Evolutionary conservation across 805 yeast genomes (phyloP).

Genomic region (Starmerella apis): DNA sequence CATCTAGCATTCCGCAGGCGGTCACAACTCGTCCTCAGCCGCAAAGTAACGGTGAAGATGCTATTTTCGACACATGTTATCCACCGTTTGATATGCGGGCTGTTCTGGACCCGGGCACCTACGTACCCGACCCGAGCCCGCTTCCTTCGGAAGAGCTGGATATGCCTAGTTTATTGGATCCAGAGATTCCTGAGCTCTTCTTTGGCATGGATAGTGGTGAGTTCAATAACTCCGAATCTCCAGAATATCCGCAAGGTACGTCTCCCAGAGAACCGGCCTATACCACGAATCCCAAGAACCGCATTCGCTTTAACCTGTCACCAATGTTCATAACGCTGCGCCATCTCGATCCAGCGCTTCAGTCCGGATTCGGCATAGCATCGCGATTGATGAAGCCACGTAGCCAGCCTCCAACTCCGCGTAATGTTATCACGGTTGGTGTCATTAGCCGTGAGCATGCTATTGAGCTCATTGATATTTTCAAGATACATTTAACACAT

Average conservation of each 20-base stretch:
- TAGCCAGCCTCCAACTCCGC: neutral
- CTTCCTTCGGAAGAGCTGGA: neutral
- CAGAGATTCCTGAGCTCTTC: neutral
- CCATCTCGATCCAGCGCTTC: conserved; percentile 10
- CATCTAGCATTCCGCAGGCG: too few relatives aligned
- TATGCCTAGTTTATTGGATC: neutral
- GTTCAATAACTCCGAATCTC: neutral
- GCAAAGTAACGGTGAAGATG: neutral
- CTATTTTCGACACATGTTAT: neutral
- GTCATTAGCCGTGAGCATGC: conserved; percentile 43
- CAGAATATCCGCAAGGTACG: neutral
- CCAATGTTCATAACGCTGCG: conserved; percentile 9
- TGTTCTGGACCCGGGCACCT: conserved; percentile 1
- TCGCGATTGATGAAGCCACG: conserved; percentile 11
- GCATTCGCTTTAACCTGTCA: conserved; percentile 15
- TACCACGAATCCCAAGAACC: neutral
- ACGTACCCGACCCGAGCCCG: conserved; percentile 2
- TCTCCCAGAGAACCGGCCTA: neutral
- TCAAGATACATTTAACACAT: conserved; percentile 57
- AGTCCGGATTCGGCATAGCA: conserved; percentile 4
- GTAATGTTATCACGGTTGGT: conserved; percentile 41
- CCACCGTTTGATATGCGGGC: conserved; percentile 5
- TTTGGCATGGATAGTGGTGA: neutral
- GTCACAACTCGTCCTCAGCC: too few relatives aligned
- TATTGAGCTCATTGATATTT: conserved; percentile 42